Evolutionary conservation across 75 land plant species (phyloP).

Genomic region (Gnetum montanum): DNA sequence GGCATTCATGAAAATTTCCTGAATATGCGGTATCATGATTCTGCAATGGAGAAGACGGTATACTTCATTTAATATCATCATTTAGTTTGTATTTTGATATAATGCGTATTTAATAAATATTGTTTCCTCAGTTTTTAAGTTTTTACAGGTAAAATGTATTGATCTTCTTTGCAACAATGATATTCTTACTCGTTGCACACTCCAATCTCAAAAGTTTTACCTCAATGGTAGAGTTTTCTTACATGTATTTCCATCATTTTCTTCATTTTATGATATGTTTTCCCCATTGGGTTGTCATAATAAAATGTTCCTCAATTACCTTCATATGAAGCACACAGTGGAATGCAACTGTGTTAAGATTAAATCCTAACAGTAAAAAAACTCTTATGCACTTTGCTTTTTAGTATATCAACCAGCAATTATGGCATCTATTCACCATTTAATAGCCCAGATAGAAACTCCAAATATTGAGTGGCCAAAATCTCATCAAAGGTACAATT

Average conservation of each 20-base stretch:
- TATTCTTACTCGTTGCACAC: conserved; percentile 27
- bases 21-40: conserved; percentile 79
- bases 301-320: not conserved
- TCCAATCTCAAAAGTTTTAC: conserved; percentile 58
- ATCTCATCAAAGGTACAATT: conserved; percentile 63
- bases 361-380: not conserved
- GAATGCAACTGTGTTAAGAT: not conserved
- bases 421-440: conserved; percentile 37
- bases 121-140: not conserved
- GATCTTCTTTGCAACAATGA: conserved; percentile 68
- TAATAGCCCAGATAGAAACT: conserved; percentile 64
- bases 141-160: conserved; percentile 61
- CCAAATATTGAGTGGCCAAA: conserved; percentile 94
- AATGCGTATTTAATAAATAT: not conserved
- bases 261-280: not conserved
- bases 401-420: conserved; percentile 79
- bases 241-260: not conserved
- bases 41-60: conserved; percentile 85
- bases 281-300: not conserved
- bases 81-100: not conserved
- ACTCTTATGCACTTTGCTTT: conserved; percentile 4
- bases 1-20: conserved; percentile 90
- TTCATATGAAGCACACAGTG: not conserved
- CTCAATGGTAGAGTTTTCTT: conserved; percentile 38
- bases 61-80: conserved; percentile 5